Base-by-base conservation (phyloP, 305 asterid species). In the Fraxinus ornus region DNA sequence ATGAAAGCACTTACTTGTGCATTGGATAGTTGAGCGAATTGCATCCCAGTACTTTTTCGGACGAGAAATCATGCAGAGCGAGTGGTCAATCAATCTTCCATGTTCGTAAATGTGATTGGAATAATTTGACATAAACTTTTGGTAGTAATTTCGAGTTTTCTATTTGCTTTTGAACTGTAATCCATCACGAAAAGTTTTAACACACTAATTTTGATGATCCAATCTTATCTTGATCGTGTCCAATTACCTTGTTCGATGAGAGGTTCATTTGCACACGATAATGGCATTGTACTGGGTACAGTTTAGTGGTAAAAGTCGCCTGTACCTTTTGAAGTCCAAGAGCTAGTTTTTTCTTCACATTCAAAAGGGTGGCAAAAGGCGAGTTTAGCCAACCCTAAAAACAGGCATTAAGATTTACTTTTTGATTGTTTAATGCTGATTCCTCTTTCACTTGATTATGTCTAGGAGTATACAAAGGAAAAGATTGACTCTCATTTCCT, bases 391-490 rank as follows among this genome's bases (percentile, higher is more conserved):
- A 4, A 44, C 60, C 84, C 85, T 77, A 12, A 77, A 44, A 68
- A 66, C 30, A 47, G 81, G 78, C 78, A 81, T 28, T 66, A 36
- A 10, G 79, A 68, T 49, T 68, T 77, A 33, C 79, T 78, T 83
- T 83, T 55, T 35, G 52, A 44, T 82, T 72, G 41, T 78, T 83
- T 83, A 78, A 24, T 1, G 75, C 44, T 37, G 28, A 57, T 13
- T 78, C 78, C n/a, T 75, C 73, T 26, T 79, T 60, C 78, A 83
- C 78, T 79, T 75, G 70, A 19, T 57, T 28, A 78, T 83, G 68
- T 66, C 84, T 8, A 32, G 19, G 80, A 52, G 24, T 52, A 52
- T 52, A 17, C 7, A 52, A 52, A 17, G 62, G 62, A 52, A 52
- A 52, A 52, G 7, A 17, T 52, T 52, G 62, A 17, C 62, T 52